phyloP scores from a whole-genome alignment of 2,329 filamentous ascomycete genomes.

The Aspergillus quadricinctus region DNA sequence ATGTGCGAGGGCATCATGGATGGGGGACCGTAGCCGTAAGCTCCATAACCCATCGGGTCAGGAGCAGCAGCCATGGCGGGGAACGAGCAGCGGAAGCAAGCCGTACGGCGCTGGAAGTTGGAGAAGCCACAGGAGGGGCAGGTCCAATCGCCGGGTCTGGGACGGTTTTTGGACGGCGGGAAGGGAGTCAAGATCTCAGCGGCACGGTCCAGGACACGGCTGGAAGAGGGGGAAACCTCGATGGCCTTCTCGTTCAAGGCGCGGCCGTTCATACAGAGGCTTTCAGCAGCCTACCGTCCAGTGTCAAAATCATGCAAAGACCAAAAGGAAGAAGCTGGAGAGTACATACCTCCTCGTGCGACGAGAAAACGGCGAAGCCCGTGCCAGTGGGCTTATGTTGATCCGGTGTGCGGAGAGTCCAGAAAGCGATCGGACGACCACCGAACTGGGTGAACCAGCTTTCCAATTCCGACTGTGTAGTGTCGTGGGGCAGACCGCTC shows the following conservation, averaged over 20 bases:
- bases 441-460: slow-evolving; percentile 99
- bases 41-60: slow-evolving; percentile 68
- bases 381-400: slow-evolving; percentile 99
- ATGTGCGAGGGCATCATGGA: slow-evolving; percentile 78
- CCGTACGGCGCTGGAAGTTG: slow-evolving; percentile 97
- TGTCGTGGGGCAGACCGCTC: slow-evolving; percentile 95
- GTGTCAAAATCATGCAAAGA: slow-evolving; percentile 3
- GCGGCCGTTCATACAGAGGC: slow-evolving; percentile 97
- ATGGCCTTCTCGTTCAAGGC: slow-evolving; percentile 98
- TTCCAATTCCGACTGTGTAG: slow-evolving; percentile 95
- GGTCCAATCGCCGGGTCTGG: slow-evolving; percentile 96
- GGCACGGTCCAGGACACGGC: slow-evolving; percentile 89
- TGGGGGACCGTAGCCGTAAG: slow-evolving; percentile 58
- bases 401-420: slow-evolving; percentile 95
- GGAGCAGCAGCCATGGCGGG: slow-evolving; percentile 83
- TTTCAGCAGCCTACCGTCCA: slow-evolving; percentile 70
- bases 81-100: slow-evolving; percentile 98
- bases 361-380: slow-evolving; percentile 97
- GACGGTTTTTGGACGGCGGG: slow-evolving; percentile 96
- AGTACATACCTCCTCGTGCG: slow-evolving; percentile 86
- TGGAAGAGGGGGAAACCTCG: slow-evolving; percentile 96
- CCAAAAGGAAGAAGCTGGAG: neutral
- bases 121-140: slow-evolving; percentile 98
- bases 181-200: slow-evolving; percentile 96
- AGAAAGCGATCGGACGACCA: slow-evolving; percentile 95